Evolutionary conservation across 1,139 yeast genomes (phyloP), one percentile per base, ranked within the genome.

Genomic region (Pichia sp.): DNA sequence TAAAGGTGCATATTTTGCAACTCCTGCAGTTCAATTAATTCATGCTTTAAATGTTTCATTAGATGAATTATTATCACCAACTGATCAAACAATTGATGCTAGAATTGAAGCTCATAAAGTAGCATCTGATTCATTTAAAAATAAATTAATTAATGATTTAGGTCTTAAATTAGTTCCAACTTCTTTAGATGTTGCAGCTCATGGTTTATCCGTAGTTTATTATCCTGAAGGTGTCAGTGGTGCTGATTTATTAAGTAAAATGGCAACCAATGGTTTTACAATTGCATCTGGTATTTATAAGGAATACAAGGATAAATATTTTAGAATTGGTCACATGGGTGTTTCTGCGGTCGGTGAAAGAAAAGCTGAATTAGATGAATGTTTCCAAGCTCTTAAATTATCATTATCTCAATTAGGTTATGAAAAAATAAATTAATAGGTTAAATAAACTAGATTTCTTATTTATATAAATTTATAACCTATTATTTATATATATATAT

Each of bases 281-380:
- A 75, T 89, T 41, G 96, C 97, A 36, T 94, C 94, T 40, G 97
- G 96, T 48, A 80, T 89, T 52, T 93, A 85, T 67, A 81, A 79
- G 64, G 86, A 79, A 19, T 78, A 87, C 55, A 82, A 78, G 37
- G 76, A 84, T 45, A 80, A 82, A 62, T 88, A 88, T 68, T 86
- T 89, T 69, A 78, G 97, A 65, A 80, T 89, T 47, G 97, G 97
- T 25, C 97, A 89, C 66, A 89, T 89, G 97, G 96, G 96, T 51
- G 77, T 76, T 36, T 65, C 78, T 42, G 74, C 74, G 2, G 68
- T 73, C 37, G 69, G 73, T 38, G 65, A 65, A 46, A 61, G 64
- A 42, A 60, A 66, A 42, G 53, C 55, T n/a, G 74, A 70, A 52
- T 56, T 70, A 22, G 67, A 65, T 37, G 55, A 56, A 33, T 68